A percentile compares a stretch with the other conserved stretches of the same genome.
These are phyloP conservation scores for Tieghemostelium lacteum DNA, from an alignment of 78 protist genomes.

Conservation along the genomic window DNA sequence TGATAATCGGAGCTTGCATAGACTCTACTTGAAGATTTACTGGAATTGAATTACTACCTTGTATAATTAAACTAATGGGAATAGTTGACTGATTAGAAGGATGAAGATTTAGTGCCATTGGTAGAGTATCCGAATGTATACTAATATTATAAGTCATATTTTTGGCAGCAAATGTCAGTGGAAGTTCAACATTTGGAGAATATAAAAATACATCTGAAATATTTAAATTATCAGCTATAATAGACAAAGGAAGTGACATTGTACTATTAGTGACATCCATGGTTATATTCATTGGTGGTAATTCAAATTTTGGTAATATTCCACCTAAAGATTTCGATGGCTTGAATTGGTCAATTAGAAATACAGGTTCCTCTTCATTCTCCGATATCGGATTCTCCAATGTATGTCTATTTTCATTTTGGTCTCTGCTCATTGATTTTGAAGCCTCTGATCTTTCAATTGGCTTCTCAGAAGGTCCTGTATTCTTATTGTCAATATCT, in stretches of 20 bases:
- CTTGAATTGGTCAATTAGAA: not conserved
- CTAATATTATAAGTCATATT: constrained; percentile 42
- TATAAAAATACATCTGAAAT: constrained; percentile 33
- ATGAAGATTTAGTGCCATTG: constrained; percentile 18
- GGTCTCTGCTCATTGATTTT: too few species aligned
- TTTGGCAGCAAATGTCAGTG: constrained; percentile 13
- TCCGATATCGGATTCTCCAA: not conserved
- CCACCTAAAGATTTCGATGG: not conserved
- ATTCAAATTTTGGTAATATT: too few species aligned
- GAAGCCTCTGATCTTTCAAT: not conserved
- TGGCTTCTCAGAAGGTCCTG: not conserved
- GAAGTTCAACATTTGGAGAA: constrained; percentile 32
- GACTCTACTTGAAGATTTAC: not conserved
- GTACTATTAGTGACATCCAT: constrained; percentile 42
- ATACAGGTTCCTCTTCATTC: not conserved
- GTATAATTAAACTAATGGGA: constrained; percentile 16
- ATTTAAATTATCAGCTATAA: constrained; percentile 20
- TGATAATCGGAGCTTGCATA: constrained; percentile 15
- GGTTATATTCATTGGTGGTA: constrained; percentile 54
- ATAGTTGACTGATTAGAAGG: constrained; percentile 18
- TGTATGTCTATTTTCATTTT: too few species aligned
- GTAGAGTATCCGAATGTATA: not conserved
- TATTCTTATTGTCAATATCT: not conserved
- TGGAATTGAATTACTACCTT: constrained; percentile 43
- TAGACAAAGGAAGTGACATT: constrained; percentile 14